Evolutionary conservation across 1,284 basidiomycete genomes (phyloP).

Genomic region (Cryptococcus sp.): DNA sequence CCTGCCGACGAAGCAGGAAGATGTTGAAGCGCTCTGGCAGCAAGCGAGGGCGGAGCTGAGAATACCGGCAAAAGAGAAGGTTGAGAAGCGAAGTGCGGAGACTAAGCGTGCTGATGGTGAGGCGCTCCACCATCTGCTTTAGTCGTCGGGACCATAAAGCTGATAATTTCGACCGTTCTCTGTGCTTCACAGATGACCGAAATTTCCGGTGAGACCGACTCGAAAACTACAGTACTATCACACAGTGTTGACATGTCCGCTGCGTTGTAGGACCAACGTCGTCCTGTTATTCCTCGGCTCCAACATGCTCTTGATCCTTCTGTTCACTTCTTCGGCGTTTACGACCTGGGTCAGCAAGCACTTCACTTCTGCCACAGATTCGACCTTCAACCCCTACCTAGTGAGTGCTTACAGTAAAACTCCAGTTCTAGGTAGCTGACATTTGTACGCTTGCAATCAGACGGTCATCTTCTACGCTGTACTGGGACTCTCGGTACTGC

Average conservation of each 20-base stretch:
- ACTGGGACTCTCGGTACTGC: constrained; percentile 74
- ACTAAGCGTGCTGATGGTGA: constrained; percentile 87
- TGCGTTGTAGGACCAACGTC: constrained; percentile 64
- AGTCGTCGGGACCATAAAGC: not conserved
- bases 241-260: not conserved
- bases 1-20: constrained; percentile 74
- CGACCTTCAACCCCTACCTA: constrained; percentile 77
- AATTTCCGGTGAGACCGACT: constrained; percentile 26
- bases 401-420: constrained; percentile 19
- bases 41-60: constrained; percentile 68
- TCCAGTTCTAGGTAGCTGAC: not conserved
- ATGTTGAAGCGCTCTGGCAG: constrained; percentile 82
- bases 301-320: constrained; percentile 79
- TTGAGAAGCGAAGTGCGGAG: constrained; percentile 79
- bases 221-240: not conserved
- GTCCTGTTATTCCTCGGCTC: constrained; percentile 81
- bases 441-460: constrained; percentile 1
- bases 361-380: constrained; percentile 57
- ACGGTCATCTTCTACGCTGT: constrained; percentile 78
- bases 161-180: not conserved
- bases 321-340: constrained; percentile 79
- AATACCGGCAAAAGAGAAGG: constrained; percentile 59
- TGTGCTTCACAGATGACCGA: constrained; percentile 25
- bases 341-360: constrained; percentile 51
- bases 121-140: constrained; percentile 51